phyloP scores from a whole-genome alignment of 495 filamentous ascomycete genomes.

The Penicillium steckii region DNA sequence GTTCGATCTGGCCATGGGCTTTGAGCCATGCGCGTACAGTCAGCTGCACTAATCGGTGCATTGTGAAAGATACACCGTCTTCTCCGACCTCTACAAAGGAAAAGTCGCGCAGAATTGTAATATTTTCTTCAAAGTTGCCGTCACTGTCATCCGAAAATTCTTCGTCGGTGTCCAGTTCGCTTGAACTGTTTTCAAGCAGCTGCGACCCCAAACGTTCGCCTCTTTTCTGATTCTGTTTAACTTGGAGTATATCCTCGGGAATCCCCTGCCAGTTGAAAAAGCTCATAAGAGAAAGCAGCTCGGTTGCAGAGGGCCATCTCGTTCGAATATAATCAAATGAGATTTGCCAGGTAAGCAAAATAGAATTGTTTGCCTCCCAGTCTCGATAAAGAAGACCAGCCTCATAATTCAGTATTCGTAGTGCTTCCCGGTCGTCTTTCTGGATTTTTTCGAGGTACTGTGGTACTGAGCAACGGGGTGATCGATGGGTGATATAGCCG shows the following conservation, averaged over 20 bases:
- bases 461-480: slow-evolving; percentile 3
- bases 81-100: slow-evolving; percentile 33
- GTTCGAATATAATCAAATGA: slow-evolving; percentile 27
- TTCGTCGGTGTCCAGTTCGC: neutral
- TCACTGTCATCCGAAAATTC: neutral
- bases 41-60: slow-evolving; percentile 26
- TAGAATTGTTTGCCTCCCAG: slow-evolving; percentile 17
- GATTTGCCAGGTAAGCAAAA: slow-evolving; percentile 31
- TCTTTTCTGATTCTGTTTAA: neutral
- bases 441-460: slow-evolving; percentile 37
- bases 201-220: neutral
- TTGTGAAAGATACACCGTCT: slow-evolving; percentile 3
- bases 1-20: slow-evolving; percentile 27
- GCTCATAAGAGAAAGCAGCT: slow-evolving; percentile 27
- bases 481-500: slow-evolving; percentile 36
- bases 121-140: slow-evolving; percentile 40
- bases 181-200: neutral
- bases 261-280: slow-evolving; percentile 19
- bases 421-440: neutral
- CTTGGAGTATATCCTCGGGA: slow-evolving; percentile 1
- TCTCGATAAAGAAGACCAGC: slow-evolving; percentile 15
- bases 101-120: slow-evolving; percentile 36
- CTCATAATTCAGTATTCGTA: neutral
- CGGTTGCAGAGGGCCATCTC: slow-evolving; percentile 18
- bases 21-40: slow-evolving; percentile 24